phyloP scores from a whole-genome alignment of 306 rosid species.

The Ammopiptanthus mongolicus region DNA sequence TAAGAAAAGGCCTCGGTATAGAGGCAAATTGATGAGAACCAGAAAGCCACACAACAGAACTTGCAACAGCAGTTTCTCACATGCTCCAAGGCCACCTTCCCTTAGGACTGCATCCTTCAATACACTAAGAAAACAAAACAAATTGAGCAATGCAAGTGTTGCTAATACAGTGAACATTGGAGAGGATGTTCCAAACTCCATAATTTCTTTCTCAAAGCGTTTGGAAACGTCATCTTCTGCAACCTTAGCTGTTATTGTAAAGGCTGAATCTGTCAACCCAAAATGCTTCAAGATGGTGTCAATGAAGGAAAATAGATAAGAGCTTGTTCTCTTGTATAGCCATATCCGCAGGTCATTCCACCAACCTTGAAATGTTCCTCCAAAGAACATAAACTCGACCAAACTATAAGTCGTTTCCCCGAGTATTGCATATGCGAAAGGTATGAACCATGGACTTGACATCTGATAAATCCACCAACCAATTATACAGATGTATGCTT shows the following conservation, averaged over 20 bases:
- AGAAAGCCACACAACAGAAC: slow-evolving; percentile 49
- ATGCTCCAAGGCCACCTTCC: slow-evolving; percentile 18
- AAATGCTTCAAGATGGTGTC: slow-evolving; percentile 46
- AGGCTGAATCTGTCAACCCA: slow-evolving; percentile 44
- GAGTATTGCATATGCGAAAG: slow-evolving; percentile 58
- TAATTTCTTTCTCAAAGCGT: slow-evolving; percentile 56
- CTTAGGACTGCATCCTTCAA: slow-evolving; percentile 25
- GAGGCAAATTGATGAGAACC: slow-evolving; percentile 60
- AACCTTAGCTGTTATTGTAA: slow-evolving; percentile 64
- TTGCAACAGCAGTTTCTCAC: slow-evolving; percentile 49
- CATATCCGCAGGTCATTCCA: slow-evolving; percentile 82
- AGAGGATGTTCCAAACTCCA: slow-evolving; percentile 84
- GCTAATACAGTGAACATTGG: slow-evolving; percentile 58
- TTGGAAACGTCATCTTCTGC: slow-evolving; percentile 51
- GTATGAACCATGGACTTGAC: slow-evolving; percentile 73
- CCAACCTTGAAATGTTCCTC: slow-evolving; percentile 77
- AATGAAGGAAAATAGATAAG: slow-evolving; percentile 55
- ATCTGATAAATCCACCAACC: slow-evolving; percentile 37
- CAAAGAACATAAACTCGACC: slow-evolving; percentile 50
- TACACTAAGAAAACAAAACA: slow-evolving; percentile 50
- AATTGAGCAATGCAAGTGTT: slow-evolving; percentile 57
- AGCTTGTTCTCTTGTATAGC: slow-evolving; percentile 71
- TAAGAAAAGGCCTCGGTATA: slow-evolving; percentile 63
- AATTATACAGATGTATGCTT: background rate
- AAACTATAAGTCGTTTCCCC: slow-evolving; percentile 39